Evolutionary conservation across 306 rosid species (phyloP).

Genomic region (Begonia fuchsioides): DNA sequence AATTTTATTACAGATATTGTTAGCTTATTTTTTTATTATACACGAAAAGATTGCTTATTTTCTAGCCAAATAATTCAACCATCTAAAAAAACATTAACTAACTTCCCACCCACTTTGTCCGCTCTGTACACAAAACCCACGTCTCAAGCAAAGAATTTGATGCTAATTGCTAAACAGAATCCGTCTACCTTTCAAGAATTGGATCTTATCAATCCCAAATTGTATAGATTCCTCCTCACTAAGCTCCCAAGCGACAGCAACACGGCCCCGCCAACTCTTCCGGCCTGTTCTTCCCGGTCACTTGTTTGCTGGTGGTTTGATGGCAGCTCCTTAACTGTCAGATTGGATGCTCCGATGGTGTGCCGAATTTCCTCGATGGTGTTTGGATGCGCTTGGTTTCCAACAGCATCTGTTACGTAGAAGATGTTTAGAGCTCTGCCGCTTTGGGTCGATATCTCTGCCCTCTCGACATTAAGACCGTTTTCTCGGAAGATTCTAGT

Average conservation of each 20-base stretch:
- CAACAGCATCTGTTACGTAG: constrained; percentile 68
- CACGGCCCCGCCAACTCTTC: constrained; percentile 83
- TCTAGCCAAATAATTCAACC: too few relatives aligned
- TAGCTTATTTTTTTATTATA: too few relatives aligned
- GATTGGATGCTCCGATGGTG: constrained; percentile 41
- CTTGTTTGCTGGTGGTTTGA: constrained; percentile 17
- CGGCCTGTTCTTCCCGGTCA: constrained; percentile 43
- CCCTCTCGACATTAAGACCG: constrained; percentile 73
- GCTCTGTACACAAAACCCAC: too few relatives aligned
- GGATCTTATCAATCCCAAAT: constrained; percentile 68
- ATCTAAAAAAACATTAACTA: too few relatives aligned
- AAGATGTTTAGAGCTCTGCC: constrained; percentile 46
- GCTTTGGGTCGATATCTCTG: constrained; percentile 51
- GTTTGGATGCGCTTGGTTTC: constrained; percentile 46
- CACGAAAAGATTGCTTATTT: too few relatives aligned
- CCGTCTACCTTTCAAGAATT: constrained; percentile 27
- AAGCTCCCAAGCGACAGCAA: constrained; percentile 72
- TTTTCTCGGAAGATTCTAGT: constrained; percentile 85
- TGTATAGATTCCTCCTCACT: constrained; percentile 70
- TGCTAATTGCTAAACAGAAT: too few relatives aligned
- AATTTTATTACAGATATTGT: too few relatives aligned
- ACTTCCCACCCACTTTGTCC: too few relatives aligned
- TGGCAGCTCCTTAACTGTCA: constrained; percentile 63
- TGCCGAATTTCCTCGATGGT: constrained; percentile 62
- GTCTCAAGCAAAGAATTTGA: too few relatives aligned